These are phyloP conservation scores for Leishmania aethiopica DNA, from an alignment of 208 protist species.

Conservation along the genomic window DNA sequence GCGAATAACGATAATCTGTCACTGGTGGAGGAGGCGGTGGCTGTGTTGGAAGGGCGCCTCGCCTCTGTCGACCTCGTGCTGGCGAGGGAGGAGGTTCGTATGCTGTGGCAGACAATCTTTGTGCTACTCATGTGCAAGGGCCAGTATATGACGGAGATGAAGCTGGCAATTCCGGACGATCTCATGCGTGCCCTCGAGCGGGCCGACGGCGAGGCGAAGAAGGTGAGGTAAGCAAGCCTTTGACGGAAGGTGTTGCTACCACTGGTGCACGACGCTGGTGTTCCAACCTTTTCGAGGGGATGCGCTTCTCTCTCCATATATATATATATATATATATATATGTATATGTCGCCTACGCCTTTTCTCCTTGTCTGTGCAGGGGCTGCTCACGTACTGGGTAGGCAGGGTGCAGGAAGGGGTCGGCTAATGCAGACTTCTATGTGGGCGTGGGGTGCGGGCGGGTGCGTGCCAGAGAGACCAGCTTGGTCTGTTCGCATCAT, in stretches of 20 bases:
- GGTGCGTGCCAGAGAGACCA: not conserved
- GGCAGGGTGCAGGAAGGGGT: not conserved
- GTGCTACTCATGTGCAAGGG: constrained; percentile 74
- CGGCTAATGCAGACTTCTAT: not conserved
- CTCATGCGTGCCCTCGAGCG: constrained; percentile 18
- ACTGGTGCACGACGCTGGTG: not conserved
- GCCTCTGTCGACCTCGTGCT: constrained; percentile 65
- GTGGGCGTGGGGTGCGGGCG: not conserved
- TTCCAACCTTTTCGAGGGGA: not conserved
- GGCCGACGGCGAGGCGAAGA: constrained; percentile 20
- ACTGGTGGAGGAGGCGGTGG: constrained; percentile 28
- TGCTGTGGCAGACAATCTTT: constrained; percentile 79
- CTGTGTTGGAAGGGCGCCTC: constrained; percentile 50
- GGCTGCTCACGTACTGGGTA: not conserved
- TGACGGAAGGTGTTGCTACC: not conserved
- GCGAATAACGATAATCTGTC: constrained; percentile 34
- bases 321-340: not conserved
- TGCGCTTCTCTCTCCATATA: not conserved
- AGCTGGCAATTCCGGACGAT: constrained; percentile 34
- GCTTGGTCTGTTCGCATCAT: not conserved
- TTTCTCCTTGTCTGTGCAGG: too few species aligned
- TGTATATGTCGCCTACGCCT: not conserved
- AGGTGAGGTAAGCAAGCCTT: constrained; percentile 7
- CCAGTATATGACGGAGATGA: constrained; percentile 72
- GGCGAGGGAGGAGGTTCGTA: constrained; percentile 68